Base-by-base conservation (phyloP, 306 rosid genomes). In the Medicago lupulina region DNA sequence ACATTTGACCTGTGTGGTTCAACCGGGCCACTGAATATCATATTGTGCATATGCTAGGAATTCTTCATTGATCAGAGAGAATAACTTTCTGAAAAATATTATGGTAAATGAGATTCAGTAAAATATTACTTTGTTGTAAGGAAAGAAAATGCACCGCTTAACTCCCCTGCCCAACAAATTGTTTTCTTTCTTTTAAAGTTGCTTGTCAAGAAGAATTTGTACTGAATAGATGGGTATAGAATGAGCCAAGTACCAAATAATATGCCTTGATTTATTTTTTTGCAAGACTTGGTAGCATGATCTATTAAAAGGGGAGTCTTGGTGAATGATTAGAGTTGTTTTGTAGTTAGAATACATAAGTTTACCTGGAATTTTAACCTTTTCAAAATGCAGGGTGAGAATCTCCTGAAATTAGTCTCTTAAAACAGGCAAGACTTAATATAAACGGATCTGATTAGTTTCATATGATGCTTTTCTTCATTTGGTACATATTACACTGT, bases 41-140 rank as follows among this genome's bases (percentile, higher is more conserved):
- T 58, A 77, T n/a, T 81, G 74, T 85, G 85, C 73, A 81, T 84
- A 81, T 73, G 72, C 51, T 84, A 77, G 83, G 81, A 44, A 64
- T 41, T 63, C 69, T 69, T 85, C 78, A 51, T 70, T 85, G 76
- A 41, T 70, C 70, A 69, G 81, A 65, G 73, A 78, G 17, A 58
- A 41, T 18, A 41, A 10, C 13, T 69, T 61, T 2, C 2, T 31
- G 16, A 9, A 67, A 18, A 66, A 16, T 18, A 7, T 54, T 65
- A 14, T 82, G 78, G 75, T 64, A 76, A 81, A 43, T 59, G 61
- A n/a, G 58, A 53, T 59, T 70, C 63, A 3, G 67, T 65, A 67
- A 18, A 44, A 8, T 5, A n/a, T 41, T 67, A 40, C 16, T 34
- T 51, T 46, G n/a, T 72, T 39, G 55, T 46, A 68, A 23, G 14